A percentile compares a stretch with the other conserved stretches of the same genome.
Conservation (phyloP, 306 rosid genomes). For the Hippophae gyantsensis region DNA sequence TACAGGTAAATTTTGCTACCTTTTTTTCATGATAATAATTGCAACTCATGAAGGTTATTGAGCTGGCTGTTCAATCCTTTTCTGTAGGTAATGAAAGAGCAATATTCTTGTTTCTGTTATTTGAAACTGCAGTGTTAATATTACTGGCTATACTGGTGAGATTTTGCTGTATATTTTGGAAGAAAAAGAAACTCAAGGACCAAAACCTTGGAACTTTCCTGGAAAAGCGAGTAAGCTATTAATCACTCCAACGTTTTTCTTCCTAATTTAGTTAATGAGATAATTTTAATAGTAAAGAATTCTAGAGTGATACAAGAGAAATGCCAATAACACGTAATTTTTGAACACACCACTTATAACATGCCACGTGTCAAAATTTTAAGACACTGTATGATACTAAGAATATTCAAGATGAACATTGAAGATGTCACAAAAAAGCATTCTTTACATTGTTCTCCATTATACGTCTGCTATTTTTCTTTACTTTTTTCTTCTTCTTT, state of each 20-base stretch:
- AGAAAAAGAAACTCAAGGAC: slow-evolving; percentile 53
- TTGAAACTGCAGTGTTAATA: slow-evolving; percentile 40
- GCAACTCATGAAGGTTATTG: neutral
- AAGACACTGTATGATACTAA: no score
- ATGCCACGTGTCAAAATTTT: no score
- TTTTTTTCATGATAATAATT: neutral
- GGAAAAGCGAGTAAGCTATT: slow-evolving; percentile 47
- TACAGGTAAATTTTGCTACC: slow-evolving; percentile 41
- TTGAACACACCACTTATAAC: no score
- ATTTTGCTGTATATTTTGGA: slow-evolving; percentile 67
- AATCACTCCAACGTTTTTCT: slow-evolving; percentile 4
- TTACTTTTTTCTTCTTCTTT: slow-evolving; percentile 2
- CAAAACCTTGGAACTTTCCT: slow-evolving; percentile 57
- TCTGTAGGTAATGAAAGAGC: slow-evolving; percentile 53
- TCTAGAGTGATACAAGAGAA: no score
- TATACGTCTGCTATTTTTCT: neutral
- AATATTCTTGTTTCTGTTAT: slow-evolving; percentile 47
- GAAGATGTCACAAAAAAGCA: no score
- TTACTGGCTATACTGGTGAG: slow-evolving; percentile 41
- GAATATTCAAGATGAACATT: no score
- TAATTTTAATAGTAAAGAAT: no score
- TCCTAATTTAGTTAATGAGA: neutral
- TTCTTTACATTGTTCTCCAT: no score
- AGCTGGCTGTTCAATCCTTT: neutral
- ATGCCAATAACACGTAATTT: no score